phyloP scores from a whole-genome alignment of 768 basidiomycete genomes.

The Podaxis pistillaris region DNA sequence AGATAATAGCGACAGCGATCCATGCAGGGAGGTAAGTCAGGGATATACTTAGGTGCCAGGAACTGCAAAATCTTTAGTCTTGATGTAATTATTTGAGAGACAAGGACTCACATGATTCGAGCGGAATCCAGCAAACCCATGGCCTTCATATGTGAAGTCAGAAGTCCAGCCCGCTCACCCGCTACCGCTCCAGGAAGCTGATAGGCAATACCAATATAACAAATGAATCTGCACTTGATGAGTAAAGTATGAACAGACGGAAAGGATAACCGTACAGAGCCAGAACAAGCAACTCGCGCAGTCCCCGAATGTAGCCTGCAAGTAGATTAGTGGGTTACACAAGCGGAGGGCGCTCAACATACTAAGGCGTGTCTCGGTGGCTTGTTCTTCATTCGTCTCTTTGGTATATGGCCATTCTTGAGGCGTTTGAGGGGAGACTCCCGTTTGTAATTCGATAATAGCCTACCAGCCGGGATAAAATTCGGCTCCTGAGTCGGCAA shows the following conservation, averaged over 20 bases:
- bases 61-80: slow-evolving; percentile 34
- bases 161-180: slow-evolving; percentile 58
- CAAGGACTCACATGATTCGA: slow-evolving; percentile 47
- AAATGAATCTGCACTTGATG: slow-evolving; percentile 50
- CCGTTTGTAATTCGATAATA: slow-evolving; percentile 68
- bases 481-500: neutral
- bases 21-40: slow-evolving; percentile 75
- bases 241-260: neutral
- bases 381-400: slow-evolving; percentile 65
- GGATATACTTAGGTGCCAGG: slow-evolving; percentile 69
- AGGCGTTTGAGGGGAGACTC: slow-evolving; percentile 52
- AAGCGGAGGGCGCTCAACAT: slow-evolving; percentile 20
- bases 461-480: slow-evolving; percentile 40
- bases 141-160: slow-evolving; percentile 74
- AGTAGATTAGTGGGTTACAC: slow-evolving; percentile 8
- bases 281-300: slow-evolving; percentile 61
- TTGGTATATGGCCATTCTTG: slow-evolving; percentile 72
- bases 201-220: slow-evolving; percentile 72
- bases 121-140: slow-evolving; percentile 79
- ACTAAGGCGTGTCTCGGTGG: slow-evolving; percentile 55
- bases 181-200: slow-evolving; percentile 73
- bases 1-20: slow-evolving; percentile 62
- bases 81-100: neutral
- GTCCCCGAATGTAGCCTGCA: slow-evolving; percentile 60
- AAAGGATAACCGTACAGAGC: slow-evolving; percentile 48